These are phyloP conservation scores for Cadophora sp. DNA, from an alignment of 2,329 filamentous ascomycete species.

Conservation along the genomic window DNA sequence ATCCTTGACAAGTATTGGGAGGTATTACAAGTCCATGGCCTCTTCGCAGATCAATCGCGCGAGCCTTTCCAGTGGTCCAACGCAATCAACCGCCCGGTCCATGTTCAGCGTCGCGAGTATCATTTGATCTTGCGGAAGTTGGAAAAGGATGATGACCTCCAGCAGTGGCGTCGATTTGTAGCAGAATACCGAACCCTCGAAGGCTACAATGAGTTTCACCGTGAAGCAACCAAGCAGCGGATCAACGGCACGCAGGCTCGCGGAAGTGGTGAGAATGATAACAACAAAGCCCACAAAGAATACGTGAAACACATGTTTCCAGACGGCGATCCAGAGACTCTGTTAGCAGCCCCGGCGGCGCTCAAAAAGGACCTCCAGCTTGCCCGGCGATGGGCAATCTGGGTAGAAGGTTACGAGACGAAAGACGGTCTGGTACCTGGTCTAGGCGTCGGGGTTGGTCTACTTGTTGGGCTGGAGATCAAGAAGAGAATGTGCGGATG, in stretches of 20 bases:
- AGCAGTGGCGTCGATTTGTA: conserved; percentile 1
- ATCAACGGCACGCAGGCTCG: background rate
- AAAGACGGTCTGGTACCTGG: background rate
- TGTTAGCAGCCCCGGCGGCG: background rate
- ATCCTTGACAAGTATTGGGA: background rate
- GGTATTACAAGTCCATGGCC: background rate
- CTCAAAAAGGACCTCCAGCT: background rate
- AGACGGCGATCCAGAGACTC: background rate
- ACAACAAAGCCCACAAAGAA: background rate
- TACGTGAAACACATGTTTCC: background rate
- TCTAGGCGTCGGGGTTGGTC: background rate
- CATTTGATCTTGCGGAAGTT: background rate
- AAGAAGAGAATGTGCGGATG: conserved; percentile 25
- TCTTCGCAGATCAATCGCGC: background rate
- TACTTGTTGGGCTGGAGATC: conserved; percentile 17
- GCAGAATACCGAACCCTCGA: background rate
- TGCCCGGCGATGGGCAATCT: background rate
- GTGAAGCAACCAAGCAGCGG: background rate
- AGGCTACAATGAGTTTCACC: conserved; percentile 4
- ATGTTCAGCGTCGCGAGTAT: conserved; percentile 8
- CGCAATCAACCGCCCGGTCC: background rate
- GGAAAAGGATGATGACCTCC: background rate
- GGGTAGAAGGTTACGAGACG: background rate
- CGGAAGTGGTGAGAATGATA: background rate
- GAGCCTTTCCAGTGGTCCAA: background rate